These are phyloP conservation scores for Aspergillus cavernicola DNA, from an alignment of 495 filamentous ascomycete species.

Conservation along the genomic window DNA sequence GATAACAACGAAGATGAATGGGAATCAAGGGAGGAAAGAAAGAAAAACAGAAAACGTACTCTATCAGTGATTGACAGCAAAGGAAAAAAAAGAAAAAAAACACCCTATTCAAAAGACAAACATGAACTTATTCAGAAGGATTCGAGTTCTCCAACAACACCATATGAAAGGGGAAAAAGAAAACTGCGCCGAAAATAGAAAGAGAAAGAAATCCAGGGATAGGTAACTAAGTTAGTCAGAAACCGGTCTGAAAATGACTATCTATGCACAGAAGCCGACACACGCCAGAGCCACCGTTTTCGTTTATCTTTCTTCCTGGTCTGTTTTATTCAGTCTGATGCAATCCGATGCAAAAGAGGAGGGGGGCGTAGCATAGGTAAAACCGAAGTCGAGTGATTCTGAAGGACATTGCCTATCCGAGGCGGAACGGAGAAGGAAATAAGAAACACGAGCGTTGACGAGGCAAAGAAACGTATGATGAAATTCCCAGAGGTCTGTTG, in stretches of 20 bases:
- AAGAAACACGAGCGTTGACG: neutral
- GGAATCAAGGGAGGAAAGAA: slow-evolving; percentile 19
- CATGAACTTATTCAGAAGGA: neutral
- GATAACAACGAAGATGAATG: too few species aligned
- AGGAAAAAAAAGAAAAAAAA: neutral
- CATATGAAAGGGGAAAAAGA: neutral
- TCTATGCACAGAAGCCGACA: slow-evolving; percentile 29
- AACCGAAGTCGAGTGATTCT: too few species aligned
- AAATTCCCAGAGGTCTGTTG: neutral
- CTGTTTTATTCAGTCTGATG: neutral
- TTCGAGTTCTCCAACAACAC: slow-evolving; percentile 11
- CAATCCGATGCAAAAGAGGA: neutral
- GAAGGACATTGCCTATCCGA: too few species aligned
- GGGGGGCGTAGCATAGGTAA: neutral
- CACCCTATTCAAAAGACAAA: slow-evolving; percentile 10
- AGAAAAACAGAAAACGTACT: slow-evolving; percentile 11
- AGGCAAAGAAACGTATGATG: neutral
- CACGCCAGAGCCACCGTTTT: slow-evolving; percentile 1
- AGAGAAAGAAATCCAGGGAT: slow-evolving; percentile 1
- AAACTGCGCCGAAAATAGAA: slow-evolving; percentile 1
- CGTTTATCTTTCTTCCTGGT: slow-evolving; percentile 13
- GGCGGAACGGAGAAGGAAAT: neutral
- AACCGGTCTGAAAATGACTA: slow-evolving; percentile 23
- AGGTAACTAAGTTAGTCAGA: too few species aligned
- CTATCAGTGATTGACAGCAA: slow-evolving; percentile 20